Percentiles rank a stretch among this genome's conserved stretches.
These are phyloP conservation scores for Collybiopsis luxurians DNA, from an alignment of 768 basidiomycete genomes.

Conservation along the genomic window DNA sequence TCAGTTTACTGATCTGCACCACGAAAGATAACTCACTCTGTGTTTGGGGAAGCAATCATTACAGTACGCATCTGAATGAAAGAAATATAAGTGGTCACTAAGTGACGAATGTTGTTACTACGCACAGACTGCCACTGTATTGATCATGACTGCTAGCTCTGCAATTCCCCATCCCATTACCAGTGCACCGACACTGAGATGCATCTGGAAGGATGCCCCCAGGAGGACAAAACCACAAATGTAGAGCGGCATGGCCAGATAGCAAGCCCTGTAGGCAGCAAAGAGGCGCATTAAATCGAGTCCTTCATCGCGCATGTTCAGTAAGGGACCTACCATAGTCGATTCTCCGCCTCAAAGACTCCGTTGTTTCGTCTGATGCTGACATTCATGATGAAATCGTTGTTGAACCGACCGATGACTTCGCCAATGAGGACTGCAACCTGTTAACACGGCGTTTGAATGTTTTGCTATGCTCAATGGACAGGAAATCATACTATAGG, in stretches of 20 bases:
- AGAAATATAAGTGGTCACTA: slow-evolving; percentile 17
- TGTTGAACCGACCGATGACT: slow-evolving; percentile 47
- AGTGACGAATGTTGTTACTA: slow-evolving; percentile 18
- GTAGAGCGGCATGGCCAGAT: slow-evolving; percentile 58
- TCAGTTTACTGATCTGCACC: background rate
- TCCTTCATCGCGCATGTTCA: no score
- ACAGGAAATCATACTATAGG: slow-evolving; percentile 46
- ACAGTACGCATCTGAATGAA: slow-evolving; percentile 40
- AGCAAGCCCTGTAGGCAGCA: slow-evolving; percentile 47
- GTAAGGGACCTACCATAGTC: slow-evolving; percentile 47
- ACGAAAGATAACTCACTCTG: slow-evolving; percentile 24
- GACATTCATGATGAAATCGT: slow-evolving; percentile 49
- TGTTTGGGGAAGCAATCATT: slow-evolving; percentile 48
- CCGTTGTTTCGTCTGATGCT: slow-evolving; percentile 49
- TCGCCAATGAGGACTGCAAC: slow-evolving; percentile 54
- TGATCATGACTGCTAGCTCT: slow-evolving; percentile 53
- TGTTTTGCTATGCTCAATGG: no score
- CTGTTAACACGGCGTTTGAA: no score
- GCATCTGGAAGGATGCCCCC: slow-evolving; percentile 53
- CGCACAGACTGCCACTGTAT: slow-evolving; percentile 59
- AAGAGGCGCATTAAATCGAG: background rate
- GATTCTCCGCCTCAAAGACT: slow-evolving; percentile 59
- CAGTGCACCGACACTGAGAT: slow-evolving; percentile 48
- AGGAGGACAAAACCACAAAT: slow-evolving; percentile 59
- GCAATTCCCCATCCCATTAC: slow-evolving; percentile 71